phyloP scores from a whole-genome alignment of 2,329 filamentous ascomycete species.

The Talaromyces sp. region DNA sequence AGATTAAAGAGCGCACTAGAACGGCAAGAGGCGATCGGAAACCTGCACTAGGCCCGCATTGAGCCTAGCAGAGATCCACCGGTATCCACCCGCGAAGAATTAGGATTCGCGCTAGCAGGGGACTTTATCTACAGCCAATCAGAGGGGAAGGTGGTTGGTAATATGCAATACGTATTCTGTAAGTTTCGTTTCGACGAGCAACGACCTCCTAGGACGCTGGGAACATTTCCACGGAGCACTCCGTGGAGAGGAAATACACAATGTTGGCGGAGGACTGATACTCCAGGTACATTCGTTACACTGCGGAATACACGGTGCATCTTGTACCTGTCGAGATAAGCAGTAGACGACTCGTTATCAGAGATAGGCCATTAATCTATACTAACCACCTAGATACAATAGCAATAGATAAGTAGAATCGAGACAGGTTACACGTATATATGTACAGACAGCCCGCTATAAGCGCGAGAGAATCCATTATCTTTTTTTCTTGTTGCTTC shows the following conservation, averaged over 20 bases:
- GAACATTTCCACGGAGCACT: neutral
- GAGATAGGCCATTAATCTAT: neutral
- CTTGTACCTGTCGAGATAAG: neutral
- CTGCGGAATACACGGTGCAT: neutral
- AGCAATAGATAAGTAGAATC: neutral
- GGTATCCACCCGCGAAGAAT: neutral
- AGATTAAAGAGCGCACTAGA: neutral
- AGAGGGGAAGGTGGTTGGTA: neutral
- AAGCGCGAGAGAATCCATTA: slow-evolving; percentile 6
- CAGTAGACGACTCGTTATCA: neutral
- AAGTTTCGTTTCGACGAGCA: neutral
- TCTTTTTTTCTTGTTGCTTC: neutral
- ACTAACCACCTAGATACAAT: neutral
- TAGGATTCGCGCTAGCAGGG: slow-evolving; percentile 18
- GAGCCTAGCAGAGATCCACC: neutral
- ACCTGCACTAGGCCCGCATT: neutral
- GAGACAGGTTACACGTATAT: slow-evolving; percentile 8
- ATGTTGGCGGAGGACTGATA: neutral
- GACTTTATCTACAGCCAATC: slow-evolving; percentile 31
- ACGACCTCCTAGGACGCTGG: neutral
- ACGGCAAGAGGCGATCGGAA: neutral
- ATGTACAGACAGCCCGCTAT: slow-evolving; percentile 10
- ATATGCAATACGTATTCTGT: neutral
- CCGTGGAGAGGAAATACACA: neutral
- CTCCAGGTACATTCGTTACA: neutral